These are phyloP conservation scores for Geotrichum carabidarum DNA, from an alignment of 1,139 yeast genomes.

Conservation along the genomic window DNA sequence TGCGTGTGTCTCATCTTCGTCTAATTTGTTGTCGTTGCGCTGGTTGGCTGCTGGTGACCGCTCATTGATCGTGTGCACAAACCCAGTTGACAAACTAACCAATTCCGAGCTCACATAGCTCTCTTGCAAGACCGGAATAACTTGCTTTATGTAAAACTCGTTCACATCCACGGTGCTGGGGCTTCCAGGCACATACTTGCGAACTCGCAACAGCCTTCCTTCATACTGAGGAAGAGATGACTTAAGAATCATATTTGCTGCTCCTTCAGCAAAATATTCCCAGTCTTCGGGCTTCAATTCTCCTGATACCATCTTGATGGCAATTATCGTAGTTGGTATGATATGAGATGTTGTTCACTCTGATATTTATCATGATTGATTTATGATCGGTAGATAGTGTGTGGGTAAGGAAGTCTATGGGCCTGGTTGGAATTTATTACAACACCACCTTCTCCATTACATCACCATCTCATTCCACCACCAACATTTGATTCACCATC, in stretches of 20 bases:
- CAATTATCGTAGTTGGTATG: not conserved
- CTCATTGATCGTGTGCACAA: constrained; percentile 9
- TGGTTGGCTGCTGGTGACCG: constrained; percentile 6
- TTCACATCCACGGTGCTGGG: constrained; percentile 22
- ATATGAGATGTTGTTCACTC: not conserved
- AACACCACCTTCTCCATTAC: not conserved
- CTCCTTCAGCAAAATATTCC: constrained; percentile 30
- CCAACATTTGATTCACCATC: too few species aligned
- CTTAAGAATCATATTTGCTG: constrained; percentile 28
- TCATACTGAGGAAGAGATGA: constrained; percentile 17
- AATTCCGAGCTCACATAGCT: constrained; percentile 21
- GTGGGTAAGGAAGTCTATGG: not conserved
- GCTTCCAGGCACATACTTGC: constrained; percentile 24
- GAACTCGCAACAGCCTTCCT: constrained; percentile 26
- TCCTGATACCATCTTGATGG: not conserved
- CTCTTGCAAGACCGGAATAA: constrained; percentile 21
- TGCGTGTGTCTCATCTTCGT: constrained; percentile 21
- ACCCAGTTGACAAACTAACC: constrained; percentile 18
- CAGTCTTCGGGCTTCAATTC: constrained; percentile 21
- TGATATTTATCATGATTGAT: not conserved
- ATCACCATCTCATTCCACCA: too few species aligned
- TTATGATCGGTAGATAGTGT: not conserved
- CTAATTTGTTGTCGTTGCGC: constrained; percentile 13
- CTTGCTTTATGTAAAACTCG: constrained; percentile 18
- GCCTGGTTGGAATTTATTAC: not conserved